Conservation (phyloP, 2,329 filamentous ascomycete genomes). For the Drechslerella coelobrocha region DNA sequence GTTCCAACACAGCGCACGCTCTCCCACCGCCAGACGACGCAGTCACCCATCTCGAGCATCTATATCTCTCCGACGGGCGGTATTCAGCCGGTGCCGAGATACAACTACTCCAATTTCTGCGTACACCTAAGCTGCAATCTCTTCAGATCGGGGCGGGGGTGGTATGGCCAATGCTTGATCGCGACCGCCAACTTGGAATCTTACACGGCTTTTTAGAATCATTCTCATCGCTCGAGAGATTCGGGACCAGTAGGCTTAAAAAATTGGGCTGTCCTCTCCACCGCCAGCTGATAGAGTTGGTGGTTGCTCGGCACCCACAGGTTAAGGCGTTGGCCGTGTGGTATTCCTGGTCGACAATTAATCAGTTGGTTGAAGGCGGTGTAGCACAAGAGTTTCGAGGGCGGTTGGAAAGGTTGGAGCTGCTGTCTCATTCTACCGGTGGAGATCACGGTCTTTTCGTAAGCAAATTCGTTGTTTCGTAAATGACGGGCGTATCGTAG, state of each 20-base stretch:
- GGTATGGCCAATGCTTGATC: not conserved
- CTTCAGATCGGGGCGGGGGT: conserved; percentile 18
- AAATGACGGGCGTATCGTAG: not conserved
- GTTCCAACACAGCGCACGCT: not conserved
- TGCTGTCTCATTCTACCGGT: not conserved
- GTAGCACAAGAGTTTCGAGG: not conserved
- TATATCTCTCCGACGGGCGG: conserved; percentile 22
- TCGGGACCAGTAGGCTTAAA: conserved; percentile 5
- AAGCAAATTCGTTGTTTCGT: not conserved
- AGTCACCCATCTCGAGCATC: conserved; percentile 9
- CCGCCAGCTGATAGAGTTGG: not conserved
- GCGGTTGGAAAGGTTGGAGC: conserved; percentile 9
- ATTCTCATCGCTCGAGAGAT: conserved; percentile 18
- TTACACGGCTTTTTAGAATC: conserved; percentile 8
- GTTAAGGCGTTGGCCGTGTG: conserved; percentile 20
- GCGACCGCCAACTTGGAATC: not conserved
- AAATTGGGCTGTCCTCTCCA: not conserved
- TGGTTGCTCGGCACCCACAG: not conserved
- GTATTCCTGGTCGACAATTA: conserved; percentile 16
- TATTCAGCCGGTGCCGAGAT: not conserved
- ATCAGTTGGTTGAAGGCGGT: not conserved
- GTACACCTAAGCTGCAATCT: conserved; percentile 24
- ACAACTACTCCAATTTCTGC: conserved; percentile 10
- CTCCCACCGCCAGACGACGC: conserved; percentile 2
- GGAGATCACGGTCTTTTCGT: conserved; percentile 16